Evolutionary conservation across 345 rosid species (phyloP).

Genomic region (Boechera retrofracta): DNA sequence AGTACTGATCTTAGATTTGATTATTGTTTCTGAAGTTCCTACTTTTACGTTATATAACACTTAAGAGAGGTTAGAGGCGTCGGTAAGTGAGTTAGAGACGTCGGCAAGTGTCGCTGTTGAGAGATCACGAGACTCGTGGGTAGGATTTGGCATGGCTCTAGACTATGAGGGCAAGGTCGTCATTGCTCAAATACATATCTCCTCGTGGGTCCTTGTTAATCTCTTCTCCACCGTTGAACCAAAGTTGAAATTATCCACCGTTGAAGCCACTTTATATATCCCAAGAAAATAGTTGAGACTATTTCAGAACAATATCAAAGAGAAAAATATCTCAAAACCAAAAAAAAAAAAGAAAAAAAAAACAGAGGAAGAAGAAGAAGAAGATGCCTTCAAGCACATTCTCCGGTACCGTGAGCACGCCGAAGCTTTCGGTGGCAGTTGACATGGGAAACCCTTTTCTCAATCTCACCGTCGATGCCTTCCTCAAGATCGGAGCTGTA

Average conservation of each 20-base stretch:
- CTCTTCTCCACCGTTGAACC: slow-evolving; percentile 43
- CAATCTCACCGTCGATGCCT: slow-evolving; percentile 75
- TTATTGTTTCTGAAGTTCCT: slow-evolving; percentile 46
- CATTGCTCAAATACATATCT: slow-evolving; percentile 29
- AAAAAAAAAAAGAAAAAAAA: neutral
- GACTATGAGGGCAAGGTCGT: neutral
- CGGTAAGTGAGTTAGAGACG: slow-evolving; percentile 27
- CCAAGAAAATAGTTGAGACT: slow-evolving; percentile 27
- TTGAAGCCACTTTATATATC: slow-evolving; percentile 25
- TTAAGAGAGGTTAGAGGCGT: neutral
- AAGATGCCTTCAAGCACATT: slow-evolving; percentile 73
- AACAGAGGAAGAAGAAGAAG: neutral
- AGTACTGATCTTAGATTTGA: slow-evolving; percentile 45
- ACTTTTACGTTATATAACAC: slow-evolving; percentile 45
- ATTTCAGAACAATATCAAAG: slow-evolving; percentile 11
- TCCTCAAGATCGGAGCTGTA: slow-evolving; percentile 89
- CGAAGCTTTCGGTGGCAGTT: slow-evolving; percentile 66
- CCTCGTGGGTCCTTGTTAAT: slow-evolving; percentile 34
- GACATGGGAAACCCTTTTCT: slow-evolving; percentile 80
- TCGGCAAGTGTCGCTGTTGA: slow-evolving; percentile 34
- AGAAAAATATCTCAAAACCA: neutral
- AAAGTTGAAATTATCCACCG: slow-evolving; percentile 11
- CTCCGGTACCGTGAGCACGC: slow-evolving; percentile 59
- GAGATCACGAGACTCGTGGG: slow-evolving; percentile 29
- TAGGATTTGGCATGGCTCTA: slow-evolving; percentile 28